Conservation (phyloP, 768 basidiomycete species). For the Scleroderma bovista region DNA sequence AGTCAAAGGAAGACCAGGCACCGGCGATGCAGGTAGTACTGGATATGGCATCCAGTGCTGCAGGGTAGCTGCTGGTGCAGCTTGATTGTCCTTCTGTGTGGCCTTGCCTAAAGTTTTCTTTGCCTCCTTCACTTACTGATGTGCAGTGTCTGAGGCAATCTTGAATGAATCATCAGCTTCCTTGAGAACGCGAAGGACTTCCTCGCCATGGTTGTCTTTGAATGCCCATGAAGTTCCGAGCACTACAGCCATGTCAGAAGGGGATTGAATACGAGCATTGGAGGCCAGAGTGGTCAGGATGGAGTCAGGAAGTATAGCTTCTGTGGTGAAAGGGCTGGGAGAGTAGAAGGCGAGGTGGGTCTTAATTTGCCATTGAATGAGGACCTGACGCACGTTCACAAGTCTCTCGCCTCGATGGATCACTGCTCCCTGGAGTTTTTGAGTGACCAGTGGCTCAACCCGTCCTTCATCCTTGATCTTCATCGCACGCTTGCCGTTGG, state of each 20-base stretch:
- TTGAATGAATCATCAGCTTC: constrained; percentile 8
- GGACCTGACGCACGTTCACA: neutral
- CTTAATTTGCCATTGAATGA: constrained; percentile 5
- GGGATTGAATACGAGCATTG: constrained; percentile 6
- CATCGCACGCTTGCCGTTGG: constrained; percentile 20
- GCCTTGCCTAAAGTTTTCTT: neutral
- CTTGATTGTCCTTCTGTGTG: no score
- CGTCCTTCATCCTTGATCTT: neutral
- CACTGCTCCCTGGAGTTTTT: neutral
- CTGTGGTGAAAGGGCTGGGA: neutral
- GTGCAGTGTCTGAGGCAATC: constrained; percentile 1
- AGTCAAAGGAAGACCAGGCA: no score
- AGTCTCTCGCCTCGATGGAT: constrained; percentile 6
- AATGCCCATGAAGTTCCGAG: constrained; percentile 17
- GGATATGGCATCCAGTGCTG: no score
- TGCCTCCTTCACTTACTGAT: neutral
- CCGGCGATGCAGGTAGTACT: no score
- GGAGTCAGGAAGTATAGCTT: constrained; percentile 21
- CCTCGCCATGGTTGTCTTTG: constrained; percentile 16
- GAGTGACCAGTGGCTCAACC: no score
- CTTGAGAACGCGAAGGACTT: constrained; percentile 16
- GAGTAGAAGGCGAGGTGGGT: neutral
- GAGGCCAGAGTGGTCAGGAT: constrained; percentile 21
- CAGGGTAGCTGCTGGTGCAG: no score
- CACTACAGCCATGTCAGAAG: constrained; percentile 9